Percentiles rank a stretch among this genome's conserved stretches.
phyloP scores from a whole-genome alignment of 176 grass and related monocot genomes.

The Pharus latifolius region DNA sequence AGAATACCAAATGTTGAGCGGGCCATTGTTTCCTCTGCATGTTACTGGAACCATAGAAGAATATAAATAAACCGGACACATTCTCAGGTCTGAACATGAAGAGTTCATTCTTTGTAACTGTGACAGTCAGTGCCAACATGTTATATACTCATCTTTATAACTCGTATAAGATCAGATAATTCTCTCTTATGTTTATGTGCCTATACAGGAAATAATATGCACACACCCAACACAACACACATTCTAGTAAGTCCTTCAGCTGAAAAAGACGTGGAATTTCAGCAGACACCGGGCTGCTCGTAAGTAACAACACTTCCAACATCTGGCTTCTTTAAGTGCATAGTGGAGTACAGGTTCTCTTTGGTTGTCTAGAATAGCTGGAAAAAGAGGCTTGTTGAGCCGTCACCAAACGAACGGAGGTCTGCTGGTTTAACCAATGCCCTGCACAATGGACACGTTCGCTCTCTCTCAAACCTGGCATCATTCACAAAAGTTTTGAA shows the following conservation, averaged over 20 bases:
- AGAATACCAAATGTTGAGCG: too few relatives aligned
- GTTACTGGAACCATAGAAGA: too few relatives aligned
- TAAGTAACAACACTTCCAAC: constrained; percentile 14
- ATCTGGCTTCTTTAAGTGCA: constrained; percentile 16
- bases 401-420: constrained; percentile 74
- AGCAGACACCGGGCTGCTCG: constrained; percentile 33
- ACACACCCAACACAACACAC: neutral
- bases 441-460: constrained; percentile 87
- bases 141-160: constrained; percentile 14
- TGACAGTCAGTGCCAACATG: neutral
- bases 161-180: constrained; percentile 8
- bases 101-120: too few relatives aligned
- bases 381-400: constrained; percentile 90
- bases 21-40: too few relatives aligned
- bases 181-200: constrained; percentile 4
- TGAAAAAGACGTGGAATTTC: constrained; percentile 2
- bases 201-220: constrained; percentile 33
- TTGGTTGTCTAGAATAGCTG: constrained; percentile 60
- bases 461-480: constrained; percentile 93
- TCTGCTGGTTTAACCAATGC: constrained; percentile 90
- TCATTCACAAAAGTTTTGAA: neutral
- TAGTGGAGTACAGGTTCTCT: neutral
- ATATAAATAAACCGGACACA: too few relatives aligned
- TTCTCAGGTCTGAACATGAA: too few relatives aligned
- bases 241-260: constrained; percentile 1